Base-by-base conservation (phyloP, 2,329 filamentous ascomycete genomes). In the Phoma sp. region DNA sequence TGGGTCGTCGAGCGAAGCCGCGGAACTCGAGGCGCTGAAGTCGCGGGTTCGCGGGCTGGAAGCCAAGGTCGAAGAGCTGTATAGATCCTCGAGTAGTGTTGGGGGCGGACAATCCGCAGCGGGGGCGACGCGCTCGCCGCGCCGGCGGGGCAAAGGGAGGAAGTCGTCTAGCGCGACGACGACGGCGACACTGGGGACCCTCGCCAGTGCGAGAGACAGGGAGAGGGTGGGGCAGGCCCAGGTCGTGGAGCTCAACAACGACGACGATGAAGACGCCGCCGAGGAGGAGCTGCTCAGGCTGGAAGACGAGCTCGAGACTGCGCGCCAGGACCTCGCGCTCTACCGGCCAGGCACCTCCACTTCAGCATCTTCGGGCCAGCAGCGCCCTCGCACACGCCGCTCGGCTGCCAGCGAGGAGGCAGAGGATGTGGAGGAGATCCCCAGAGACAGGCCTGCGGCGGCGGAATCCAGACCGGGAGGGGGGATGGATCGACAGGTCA, bases 51-150 rank as follows among this genome's bases (percentile, higher is more conserved):
- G 67, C 27, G 70, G 68, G 14, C 62, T 75, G 10, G 72, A 75
- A 57, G 66, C 71, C 7, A 73, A 73, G 45, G 71, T 75, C 5
- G 72, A 75, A 47, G 66, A 72, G 11, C 61, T 75, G 1, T 74
- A 73, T 47, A 65, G 60, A 23, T 47, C 46, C 25, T 38, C 55
- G 18, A 18, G 18, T 18, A 18, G 18, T 18, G 18, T 18, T 18
- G 18, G 18, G 18, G 18, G 18, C 18, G 18, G 18, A 18, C 18
- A 18, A 18, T n/a, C 44, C 32, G 10, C 32, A 44, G n/a, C n/a
- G 4, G 47, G 61, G 4, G 41, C 54, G 4, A 59, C 57, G 1
- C 68, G 69, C 8, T 74, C 69, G 7, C 69, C 70, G 7, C 70
- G 69, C 2, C 67, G 67, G 18, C 58, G 69, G 22, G 72, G 68